Evolutionary conservation across 768 basidiomycete species (phyloP).

Genomic region (Exsudoporus frostii): DNA sequence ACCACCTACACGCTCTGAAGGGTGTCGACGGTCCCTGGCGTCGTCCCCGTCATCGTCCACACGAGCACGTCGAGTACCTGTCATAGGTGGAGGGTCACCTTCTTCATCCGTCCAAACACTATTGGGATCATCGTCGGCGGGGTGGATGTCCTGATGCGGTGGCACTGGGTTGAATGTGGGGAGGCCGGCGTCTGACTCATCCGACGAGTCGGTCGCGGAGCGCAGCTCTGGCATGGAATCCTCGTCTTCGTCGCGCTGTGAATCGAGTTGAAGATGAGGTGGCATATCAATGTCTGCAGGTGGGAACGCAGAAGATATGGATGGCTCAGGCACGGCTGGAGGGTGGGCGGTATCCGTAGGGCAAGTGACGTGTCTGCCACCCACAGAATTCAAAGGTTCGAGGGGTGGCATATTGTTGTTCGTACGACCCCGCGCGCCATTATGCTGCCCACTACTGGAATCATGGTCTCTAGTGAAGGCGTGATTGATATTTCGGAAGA

Average conservation of each 20-base stretch:
- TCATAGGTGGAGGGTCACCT: conserved; percentile 31
- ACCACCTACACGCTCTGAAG: conserved; percentile 52
- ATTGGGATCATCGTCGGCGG: conserved; percentile 32
- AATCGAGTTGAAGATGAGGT: neutral
- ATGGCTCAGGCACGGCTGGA: neutral
- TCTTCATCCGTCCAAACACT: conserved; percentile 30
- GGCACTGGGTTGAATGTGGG: conserved; percentile 31
- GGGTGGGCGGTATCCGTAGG: conserved; percentile 1
- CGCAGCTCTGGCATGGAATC: conserved; percentile 43
- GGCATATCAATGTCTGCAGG: conserved; percentile 7
- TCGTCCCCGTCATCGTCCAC: conserved; percentile 63
- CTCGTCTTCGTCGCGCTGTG: conserved; percentile 29
- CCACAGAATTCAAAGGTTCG: conserved; percentile 2
- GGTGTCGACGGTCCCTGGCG: conserved; percentile 60
- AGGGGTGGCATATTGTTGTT: conserved; percentile 1
- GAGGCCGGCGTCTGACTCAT: conserved; percentile 32
- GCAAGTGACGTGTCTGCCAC: neutral
- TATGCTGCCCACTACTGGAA: neutral
- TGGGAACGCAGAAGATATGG: conserved; percentile 2
- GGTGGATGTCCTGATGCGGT: conserved; percentile 12
- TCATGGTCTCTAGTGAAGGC: conserved; percentile 20
- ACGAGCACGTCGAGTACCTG: conserved; percentile 46
- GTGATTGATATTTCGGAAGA: conserved; percentile 32
- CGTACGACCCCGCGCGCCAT: neutral
- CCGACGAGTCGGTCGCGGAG: conserved; percentile 38